Conservation (phyloP, 345 rosid genomes). For the Microthlaspi erraticum region DNA sequence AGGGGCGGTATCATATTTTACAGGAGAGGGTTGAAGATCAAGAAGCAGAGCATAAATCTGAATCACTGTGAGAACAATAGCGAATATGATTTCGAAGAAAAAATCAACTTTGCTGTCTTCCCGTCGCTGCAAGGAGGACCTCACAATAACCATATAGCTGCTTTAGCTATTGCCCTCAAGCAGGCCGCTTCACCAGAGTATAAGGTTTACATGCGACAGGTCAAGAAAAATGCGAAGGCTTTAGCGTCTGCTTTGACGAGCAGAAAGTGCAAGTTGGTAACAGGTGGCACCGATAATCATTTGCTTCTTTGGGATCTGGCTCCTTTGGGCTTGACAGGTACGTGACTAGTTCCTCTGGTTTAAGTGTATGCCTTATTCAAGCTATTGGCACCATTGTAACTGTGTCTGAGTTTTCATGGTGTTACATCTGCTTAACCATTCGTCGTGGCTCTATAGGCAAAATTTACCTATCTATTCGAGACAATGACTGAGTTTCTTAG, state of each 20-base stretch:
- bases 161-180: slow-evolving; percentile 92
- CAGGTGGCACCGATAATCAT: slow-evolving; percentile 94
- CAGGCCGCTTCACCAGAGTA: slow-evolving; percentile 85
- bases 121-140: slow-evolving; percentile 96
- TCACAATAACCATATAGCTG: slow-evolving; percentile 96
- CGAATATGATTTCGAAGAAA: slow-evolving; percentile 83
- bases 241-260: slow-evolving; percentile 71
- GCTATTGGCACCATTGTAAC: slow-evolving; percentile 10
- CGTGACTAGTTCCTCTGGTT: slow-evolving; percentile 9
- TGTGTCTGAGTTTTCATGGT: background rate
- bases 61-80: slow-evolving; percentile 62
- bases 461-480: background rate
- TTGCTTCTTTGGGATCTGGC: slow-evolving; percentile 92
- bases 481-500: background rate
- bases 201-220: slow-evolving; percentile 84
- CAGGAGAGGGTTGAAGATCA: slow-evolving; percentile 74
- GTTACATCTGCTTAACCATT: slow-evolving; percentile 15
- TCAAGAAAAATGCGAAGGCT: slow-evolving; percentile 83
- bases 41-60: slow-evolving; percentile 59
- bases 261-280: slow-evolving; percentile 78
- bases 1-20: slow-evolving; percentile 90
- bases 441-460: background rate
- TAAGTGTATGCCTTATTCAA: slow-evolving; percentile 15
- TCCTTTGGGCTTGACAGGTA: slow-evolving; percentile 81
- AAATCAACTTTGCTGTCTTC: slow-evolving; percentile 85